phyloP scores from a whole-genome alignment of 2,329 filamentous ascomycete species.

The Hypoxylon sp. region DNA sequence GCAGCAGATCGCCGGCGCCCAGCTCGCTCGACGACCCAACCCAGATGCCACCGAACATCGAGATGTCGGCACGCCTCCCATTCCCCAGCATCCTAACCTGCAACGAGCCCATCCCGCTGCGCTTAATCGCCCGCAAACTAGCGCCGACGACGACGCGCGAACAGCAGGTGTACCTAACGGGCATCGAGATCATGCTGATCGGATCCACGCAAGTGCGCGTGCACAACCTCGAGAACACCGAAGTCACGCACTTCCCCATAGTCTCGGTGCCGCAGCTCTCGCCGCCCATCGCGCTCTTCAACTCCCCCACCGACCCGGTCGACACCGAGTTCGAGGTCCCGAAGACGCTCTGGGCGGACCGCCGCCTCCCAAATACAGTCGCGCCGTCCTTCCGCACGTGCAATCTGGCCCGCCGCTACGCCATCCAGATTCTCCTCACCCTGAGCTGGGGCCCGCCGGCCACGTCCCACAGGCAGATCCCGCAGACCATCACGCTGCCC shows the following conservation, averaged over 20 bases:
- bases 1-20: constrained; percentile 42
- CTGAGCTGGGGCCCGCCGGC: constrained; percentile 74
- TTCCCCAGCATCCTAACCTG: constrained; percentile 91
- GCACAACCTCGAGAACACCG: constrained; percentile 79
- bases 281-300: constrained; percentile 72
- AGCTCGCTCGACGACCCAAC: constrained; percentile 48
- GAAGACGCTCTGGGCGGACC: constrained; percentile 78
- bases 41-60: constrained; percentile 76
- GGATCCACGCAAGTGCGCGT: constrained; percentile 85
- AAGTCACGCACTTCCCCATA: constrained; percentile 82
- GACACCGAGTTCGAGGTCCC: constrained; percentile 80
- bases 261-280: constrained; percentile 77
- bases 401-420: constrained; percentile 86
- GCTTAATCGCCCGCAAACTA: constrained; percentile 84
- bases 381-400: constrained; percentile 90
- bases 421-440: constrained; percentile 85
- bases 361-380: constrained; percentile 85
- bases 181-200: constrained; percentile 85
- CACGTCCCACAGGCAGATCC: constrained; percentile 24
- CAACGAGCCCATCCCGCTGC: constrained; percentile 86
- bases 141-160: constrained; percentile 76
- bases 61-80: constrained; percentile 83
- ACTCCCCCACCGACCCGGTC: constrained; percentile 69
- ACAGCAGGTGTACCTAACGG: constrained; percentile 80
- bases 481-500: constrained; percentile 84